phyloP scores from a whole-genome alignment of 805 yeast species.

The Lipomyces oligophaga region DNA sequence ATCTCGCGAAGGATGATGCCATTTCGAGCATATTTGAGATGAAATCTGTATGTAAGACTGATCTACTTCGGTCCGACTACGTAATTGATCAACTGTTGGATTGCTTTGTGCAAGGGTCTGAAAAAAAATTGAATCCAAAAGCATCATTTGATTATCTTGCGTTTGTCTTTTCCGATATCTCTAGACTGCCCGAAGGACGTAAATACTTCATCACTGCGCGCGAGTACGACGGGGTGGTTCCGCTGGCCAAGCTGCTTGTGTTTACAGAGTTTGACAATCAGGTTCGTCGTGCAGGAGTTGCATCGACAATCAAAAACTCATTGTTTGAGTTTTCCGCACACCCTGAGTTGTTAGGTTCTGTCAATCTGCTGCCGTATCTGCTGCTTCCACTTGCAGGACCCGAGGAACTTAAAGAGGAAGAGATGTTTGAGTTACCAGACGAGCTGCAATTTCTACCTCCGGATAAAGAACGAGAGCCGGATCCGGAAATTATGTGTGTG shows the following conservation, averaged over 20 bases:
- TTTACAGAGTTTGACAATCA: constrained; percentile 76
- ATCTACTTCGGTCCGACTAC: constrained; percentile 8
- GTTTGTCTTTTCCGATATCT: constrained; percentile 84
- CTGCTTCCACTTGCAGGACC: constrained; percentile 78
- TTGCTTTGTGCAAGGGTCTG: constrained; percentile 81
- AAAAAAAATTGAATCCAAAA: constrained; percentile 61
- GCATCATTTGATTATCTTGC: constrained; percentile 81
- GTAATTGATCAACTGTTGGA: constrained; percentile 79
- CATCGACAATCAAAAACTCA: constrained; percentile 86
- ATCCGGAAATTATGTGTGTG: constrained; percentile 54
- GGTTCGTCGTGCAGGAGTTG: constrained; percentile 85
- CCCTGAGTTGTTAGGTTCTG: constrained; percentile 51
- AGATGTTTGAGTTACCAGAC: constrained; percentile 81
- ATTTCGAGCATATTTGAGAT: constrained; percentile 36
- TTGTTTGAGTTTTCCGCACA: constrained; percentile 77
- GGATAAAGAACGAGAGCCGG: constrained; percentile 74
- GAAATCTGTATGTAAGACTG: constrained; percentile 3
- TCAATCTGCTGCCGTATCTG: constrained; percentile 76
- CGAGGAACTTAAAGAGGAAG: constrained; percentile 74
- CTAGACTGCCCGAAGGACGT: constrained; percentile 53
- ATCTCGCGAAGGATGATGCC: constrained; percentile 72
- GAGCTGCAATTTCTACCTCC: constrained; percentile 75
- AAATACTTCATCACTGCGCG: constrained; percentile 70
- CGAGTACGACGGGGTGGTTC: constrained; percentile 69
- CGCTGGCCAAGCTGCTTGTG: constrained; percentile 73